Conservation (phyloP, 75 land plant species). For the Picea sitchensis region DNA sequence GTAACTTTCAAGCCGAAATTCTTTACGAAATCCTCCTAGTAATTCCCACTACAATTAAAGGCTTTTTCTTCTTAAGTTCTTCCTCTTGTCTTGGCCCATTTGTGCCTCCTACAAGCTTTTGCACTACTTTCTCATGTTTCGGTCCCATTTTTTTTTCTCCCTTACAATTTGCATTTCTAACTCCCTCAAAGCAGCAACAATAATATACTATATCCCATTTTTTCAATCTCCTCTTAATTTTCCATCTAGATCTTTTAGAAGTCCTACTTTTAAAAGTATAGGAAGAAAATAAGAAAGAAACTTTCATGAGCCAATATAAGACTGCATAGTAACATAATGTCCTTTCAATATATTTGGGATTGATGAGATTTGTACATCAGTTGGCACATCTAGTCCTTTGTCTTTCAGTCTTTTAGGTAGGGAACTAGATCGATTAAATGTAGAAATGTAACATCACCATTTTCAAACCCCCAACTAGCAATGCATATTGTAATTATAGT, state of each 20-base stretch:
- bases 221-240: conserved; percentile 9
- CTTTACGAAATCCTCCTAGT: conserved; percentile 94
- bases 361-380: conserved; percentile 78
- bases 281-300: conserved; percentile 93
- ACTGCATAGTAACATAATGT: conserved; percentile 90
- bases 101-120: conserved; percentile 95
- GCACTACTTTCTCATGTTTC: conserved; percentile 56
- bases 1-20: conserved; percentile 80
- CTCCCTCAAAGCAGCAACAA: conserved; percentile 92
- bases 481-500: too few relatives aligned
- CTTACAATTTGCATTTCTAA: conserved; percentile 96
- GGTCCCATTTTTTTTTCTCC: conserved; percentile 82
- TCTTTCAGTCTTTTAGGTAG: conserved; percentile 53
- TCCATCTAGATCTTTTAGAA: conserved; percentile 27
- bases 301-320: conserved; percentile 96
- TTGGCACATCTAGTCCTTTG: conserved; percentile 56
- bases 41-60: conserved; percentile 86
- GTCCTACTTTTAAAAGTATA: conserved; percentile 72
- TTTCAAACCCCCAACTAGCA: too few relatives aligned
- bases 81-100: conserved; percentile 85
- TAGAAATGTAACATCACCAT: too few relatives aligned
- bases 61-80: conserved; percentile 82
- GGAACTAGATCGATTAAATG: conserved; percentile 58
- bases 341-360: conserved; percentile 65
- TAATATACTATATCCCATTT: conserved; percentile 72